A percentile compares a stretch with the other conserved stretches of the same genome.
phyloP scores from a whole-genome alignment of 495 filamentous ascomycete genomes.

The Tuber brumale region DNA sequence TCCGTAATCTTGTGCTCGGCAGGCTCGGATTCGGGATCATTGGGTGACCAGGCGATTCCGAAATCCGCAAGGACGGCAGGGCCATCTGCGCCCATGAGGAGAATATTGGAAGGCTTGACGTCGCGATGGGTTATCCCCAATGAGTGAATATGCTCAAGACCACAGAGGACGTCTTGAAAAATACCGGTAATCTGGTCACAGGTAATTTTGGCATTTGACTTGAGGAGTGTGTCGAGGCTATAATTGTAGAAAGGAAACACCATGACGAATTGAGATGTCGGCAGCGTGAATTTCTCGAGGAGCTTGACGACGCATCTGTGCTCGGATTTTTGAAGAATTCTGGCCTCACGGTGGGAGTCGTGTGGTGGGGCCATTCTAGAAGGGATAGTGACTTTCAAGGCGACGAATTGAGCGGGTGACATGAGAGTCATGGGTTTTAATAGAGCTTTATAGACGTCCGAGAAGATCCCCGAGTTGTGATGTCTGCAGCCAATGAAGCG shows the following conservation, averaged over 20 bases:
- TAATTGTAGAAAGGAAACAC: conserved; percentile 77
- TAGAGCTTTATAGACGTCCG: conserved; percentile 65
- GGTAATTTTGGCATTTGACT: background rate
- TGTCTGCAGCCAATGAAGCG: conserved; percentile 63
- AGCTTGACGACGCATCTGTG: conserved; percentile 57
- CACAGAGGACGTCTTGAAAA: conserved; percentile 41
- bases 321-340: conserved; percentile 53
- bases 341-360: conserved; percentile 67
- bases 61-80: conserved; percentile 75
- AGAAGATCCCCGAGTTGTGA: conserved; percentile 69
- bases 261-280: conserved; percentile 64
- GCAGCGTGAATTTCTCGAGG: conserved; percentile 60
- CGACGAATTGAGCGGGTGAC: conserved; percentile 48
- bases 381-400: conserved; percentile 83
- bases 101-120: conserved; percentile 84
- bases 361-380: conserved; percentile 69
- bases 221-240: conserved; percentile 60
- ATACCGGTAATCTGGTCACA: background rate
- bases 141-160: conserved; percentile 63
- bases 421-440: conserved; percentile 1
- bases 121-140: conserved; percentile 83
- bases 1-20: conserved; percentile 71
- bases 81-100: conserved; percentile 61
- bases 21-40: conserved; percentile 57
- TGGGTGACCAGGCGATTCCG: conserved; percentile 72